phyloP scores from a whole-genome alignment of 495 filamentous ascomycete species.

The Talaromyces proteolyticus region DNA sequence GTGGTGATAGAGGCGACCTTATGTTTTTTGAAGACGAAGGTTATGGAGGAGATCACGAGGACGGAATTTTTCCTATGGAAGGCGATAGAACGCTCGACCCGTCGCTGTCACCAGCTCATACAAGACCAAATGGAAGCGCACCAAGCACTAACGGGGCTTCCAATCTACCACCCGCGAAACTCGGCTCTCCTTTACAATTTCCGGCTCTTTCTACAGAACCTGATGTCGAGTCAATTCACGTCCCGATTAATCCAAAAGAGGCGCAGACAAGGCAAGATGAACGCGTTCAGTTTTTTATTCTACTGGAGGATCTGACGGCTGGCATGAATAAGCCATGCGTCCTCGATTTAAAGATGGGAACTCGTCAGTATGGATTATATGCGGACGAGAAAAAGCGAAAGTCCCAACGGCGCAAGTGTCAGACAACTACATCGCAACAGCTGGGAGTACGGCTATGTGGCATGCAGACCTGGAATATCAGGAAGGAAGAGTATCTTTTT shows the following conservation, averaged over 20 bases:
- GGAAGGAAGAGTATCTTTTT: constrained; percentile 76
- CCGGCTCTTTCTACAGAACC: constrained; percentile 7
- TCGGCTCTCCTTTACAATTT: constrained; percentile 6
- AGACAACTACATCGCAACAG: constrained; percentile 83
- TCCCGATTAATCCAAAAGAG: constrained; percentile 70
- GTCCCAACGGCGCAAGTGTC: constrained; percentile 89
- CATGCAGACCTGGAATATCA: constrained; percentile 91
- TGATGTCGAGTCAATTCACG: constrained; percentile 17
- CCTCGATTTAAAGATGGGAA: constrained; percentile 98
- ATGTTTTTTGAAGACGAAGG: constrained; percentile 83
- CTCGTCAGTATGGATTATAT: constrained; percentile 96
- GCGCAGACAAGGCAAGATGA: constrained; percentile 64
- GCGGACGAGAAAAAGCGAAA: constrained; percentile 86
- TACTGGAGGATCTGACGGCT: constrained; percentile 94
- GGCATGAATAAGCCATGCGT: constrained; percentile 96
- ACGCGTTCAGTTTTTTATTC: constrained; percentile 84
- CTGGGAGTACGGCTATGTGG: constrained; percentile 92
- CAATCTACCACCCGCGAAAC: neutral
- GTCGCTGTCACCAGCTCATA: neutral
- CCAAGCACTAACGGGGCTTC: neutral
- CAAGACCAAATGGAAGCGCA: neutral
- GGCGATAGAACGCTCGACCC: constrained; percentile 32
- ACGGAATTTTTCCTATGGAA: constrained; percentile 72
- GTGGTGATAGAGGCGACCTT: constrained; percentile 56
- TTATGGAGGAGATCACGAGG: constrained; percentile 73